Percentiles rank a stretch among this genome's conserved stretches.
These are phyloP conservation scores for Microthyrium microscopicum DNA, from an alignment of 2,329 filamentous ascomycete species.

Conservation along the genomic window DNA sequence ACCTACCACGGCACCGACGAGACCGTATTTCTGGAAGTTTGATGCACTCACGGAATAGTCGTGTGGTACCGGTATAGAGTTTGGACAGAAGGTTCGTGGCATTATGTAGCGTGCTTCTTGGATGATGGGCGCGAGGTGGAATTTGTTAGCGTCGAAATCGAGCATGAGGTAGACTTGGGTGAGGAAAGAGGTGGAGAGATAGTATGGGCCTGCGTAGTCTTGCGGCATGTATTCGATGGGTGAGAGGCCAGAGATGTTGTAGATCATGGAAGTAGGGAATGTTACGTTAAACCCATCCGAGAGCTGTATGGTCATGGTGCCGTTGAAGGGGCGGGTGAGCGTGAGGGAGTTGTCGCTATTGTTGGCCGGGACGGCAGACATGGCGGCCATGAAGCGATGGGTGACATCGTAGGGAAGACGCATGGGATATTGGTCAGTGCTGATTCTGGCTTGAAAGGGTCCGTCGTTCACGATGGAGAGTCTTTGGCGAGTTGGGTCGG, in stretches of 20 bases:
- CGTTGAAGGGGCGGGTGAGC: slow-evolving; percentile 21
- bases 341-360: slow-evolving; percentile 20
- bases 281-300: slow-evolving; percentile 24
- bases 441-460: slow-evolving; percentile 25
- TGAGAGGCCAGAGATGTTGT: slow-evolving; percentile 15
- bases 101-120: slow-evolving; percentile 24
- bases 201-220: slow-evolving; percentile 16
- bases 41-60: slow-evolving; percentile 13
- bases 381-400: slow-evolving; percentile 21
- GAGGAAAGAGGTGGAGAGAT: slow-evolving; percentile 25
- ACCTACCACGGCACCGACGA: slow-evolving; percentile 23
- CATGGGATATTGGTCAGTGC: slow-evolving; percentile 26
- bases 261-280: slow-evolving; percentile 21
- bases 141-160: slow-evolving; percentile 23
- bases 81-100: slow-evolving; percentile 24
- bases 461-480: slow-evolving; percentile 8
- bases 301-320: slow-evolving; percentile 24
- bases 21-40: slow-evolving; percentile 18
- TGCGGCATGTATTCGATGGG: slow-evolving; percentile 11
- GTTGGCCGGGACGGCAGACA: slow-evolving; percentile 16
- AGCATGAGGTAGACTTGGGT: slow-evolving; percentile 27
- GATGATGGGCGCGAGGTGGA: slow-evolving; percentile 25
- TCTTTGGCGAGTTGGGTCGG: slow-evolving; percentile 9
- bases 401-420: slow-evolving; percentile 24
- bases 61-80: slow-evolving; percentile 19